Base-by-base conservation (phyloP, 2,329 filamentous ascomycete species). In the Sarocladium oryzae region DNA sequence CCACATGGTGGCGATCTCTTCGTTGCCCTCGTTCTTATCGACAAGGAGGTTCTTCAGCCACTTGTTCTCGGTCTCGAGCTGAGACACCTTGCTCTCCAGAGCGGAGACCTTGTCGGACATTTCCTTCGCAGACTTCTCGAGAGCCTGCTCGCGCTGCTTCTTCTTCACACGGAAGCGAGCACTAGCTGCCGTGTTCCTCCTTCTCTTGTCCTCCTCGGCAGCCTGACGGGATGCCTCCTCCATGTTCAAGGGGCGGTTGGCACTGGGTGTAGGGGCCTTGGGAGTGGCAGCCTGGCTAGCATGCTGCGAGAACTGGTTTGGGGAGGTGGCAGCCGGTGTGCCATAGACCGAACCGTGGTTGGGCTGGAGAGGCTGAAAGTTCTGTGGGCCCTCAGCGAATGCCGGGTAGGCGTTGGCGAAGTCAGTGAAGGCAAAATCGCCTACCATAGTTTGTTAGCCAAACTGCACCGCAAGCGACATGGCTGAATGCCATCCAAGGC, bases 141-240 rank as follows among this genome's bases (percentile, higher is more conserved):
- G 81, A 8, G 88, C 86, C 68, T 91, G 87, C 73, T 95, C 89
- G 49, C 89, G 85, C 71, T 93, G 88, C 81, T 95, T 95, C 85
- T 95, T 95, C 82, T 95, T 95, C 65, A 93, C 83, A 54, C 89
- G 86, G 78, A 95, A 95, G 48, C 89, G 86, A 16, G 89, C 89
- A 57, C 85, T 90, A 51, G 89, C 89, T 28, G 89, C 89, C 2
- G 90, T 95, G 71, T 95, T 95, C 56, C 89, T 84, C 53, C 89
- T 83, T 48, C 89, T 85, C 73, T 95, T 95, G 66, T 95, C 89
- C 69, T 95, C 89, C 67, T 95, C 89, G 20, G 89, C 89, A 11
- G 86, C 86, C 5, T 83, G 58, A 35, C 87, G 84, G 11, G 85
- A 85, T 35, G 81, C 75, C 56, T 90, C 87, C 66, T 91, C 87